These are phyloP conservation scores for Daldinia sp. DNA, from an alignment of 2,329 filamentous ascomycete genomes.

Conservation along the genomic window DNA sequence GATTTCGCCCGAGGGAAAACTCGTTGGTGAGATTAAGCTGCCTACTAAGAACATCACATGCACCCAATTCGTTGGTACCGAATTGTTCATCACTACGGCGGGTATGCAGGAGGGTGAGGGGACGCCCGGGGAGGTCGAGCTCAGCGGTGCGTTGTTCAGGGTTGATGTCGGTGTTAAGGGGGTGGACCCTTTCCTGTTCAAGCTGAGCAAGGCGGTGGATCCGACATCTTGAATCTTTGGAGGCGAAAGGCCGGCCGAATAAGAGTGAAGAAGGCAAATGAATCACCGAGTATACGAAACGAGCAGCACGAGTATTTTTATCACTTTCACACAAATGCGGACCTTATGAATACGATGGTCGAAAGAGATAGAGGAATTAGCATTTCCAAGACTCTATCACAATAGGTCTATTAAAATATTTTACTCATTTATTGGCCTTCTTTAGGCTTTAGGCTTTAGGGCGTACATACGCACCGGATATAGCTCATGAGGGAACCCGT, in stretches of 20 bases:
- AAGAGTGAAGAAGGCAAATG: not conserved
- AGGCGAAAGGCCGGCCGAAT: not conserved
- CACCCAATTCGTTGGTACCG: slow-evolving; percentile 77
- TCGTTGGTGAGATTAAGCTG: slow-evolving; percentile 77
- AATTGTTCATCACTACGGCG: slow-evolving; percentile 82
- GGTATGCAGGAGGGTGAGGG: slow-evolving; percentile 70
- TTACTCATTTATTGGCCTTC: slow-evolving; percentile 21
- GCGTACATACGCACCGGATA: slow-evolving; percentile 83
- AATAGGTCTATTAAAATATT: not conserved
- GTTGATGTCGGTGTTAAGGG: slow-evolving; percentile 79
- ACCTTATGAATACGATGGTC: not conserved
- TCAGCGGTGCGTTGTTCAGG: slow-evolving; percentile 76
- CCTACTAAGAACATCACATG: slow-evolving; percentile 85
- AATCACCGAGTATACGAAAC: not conserved
- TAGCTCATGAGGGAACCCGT: slow-evolving; percentile 59
- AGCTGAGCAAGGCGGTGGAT: slow-evolving; percentile 48
- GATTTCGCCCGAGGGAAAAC: slow-evolving; percentile 72
- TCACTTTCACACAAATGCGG: not conserved
- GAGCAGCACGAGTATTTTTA: not conserved
- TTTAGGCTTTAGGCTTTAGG: slow-evolving; percentile 64
- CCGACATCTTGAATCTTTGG: slow-evolving; percentile 6
- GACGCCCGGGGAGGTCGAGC: slow-evolving; percentile 67
- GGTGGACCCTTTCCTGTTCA: slow-evolving; percentile 70
- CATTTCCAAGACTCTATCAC: not conserved
- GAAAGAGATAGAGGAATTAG: not conserved